A percentile compares a stretch with the other conserved stretches of the same genome.
Evolutionary conservation across 75 land plant genomes (phyloP).

Genomic region (Cunninghamia lanceolata): DNA sequence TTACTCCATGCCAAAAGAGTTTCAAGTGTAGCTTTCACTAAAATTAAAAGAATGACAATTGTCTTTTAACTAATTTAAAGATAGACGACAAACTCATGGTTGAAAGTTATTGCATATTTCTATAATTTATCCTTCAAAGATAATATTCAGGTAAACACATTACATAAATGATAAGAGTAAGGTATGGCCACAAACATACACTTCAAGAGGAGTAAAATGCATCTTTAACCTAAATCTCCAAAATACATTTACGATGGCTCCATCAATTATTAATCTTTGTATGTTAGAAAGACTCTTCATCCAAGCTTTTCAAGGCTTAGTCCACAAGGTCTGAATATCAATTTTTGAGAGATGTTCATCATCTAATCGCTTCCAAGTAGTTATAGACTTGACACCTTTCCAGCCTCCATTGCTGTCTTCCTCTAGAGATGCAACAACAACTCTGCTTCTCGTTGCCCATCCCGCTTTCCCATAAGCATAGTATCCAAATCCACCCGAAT

Average conservation of each 20-base stretch:
- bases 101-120: not conserved
- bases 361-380: slow-evolving; percentile 90
- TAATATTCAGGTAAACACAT: not conserved
- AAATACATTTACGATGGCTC: not conserved
- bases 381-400: slow-evolving; percentile 58
- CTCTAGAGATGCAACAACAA: slow-evolving; percentile 64
- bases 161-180: not conserved
- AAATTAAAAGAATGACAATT: not conserved
- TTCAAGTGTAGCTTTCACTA: not conserved
- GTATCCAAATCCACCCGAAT: slow-evolving; percentile 85
- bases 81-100: not conserved
- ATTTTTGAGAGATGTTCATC: slow-evolving; percentile 20
- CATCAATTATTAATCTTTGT: not conserved
- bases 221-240: not conserved
- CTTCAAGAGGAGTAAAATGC: no score
- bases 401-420: slow-evolving; percentile 41
- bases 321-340: slow-evolving; percentile 1
- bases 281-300: not conserved
- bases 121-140: not conserved
- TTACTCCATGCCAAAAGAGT: not conserved
- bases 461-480: slow-evolving; percentile 46
- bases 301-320: not conserved
- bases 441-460: slow-evolving; percentile 80
- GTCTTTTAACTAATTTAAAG: not conserved
- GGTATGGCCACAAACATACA: no score